Conservation (phyloP, 345 rosid genomes). For the Hevea brasiliensis region DNA sequence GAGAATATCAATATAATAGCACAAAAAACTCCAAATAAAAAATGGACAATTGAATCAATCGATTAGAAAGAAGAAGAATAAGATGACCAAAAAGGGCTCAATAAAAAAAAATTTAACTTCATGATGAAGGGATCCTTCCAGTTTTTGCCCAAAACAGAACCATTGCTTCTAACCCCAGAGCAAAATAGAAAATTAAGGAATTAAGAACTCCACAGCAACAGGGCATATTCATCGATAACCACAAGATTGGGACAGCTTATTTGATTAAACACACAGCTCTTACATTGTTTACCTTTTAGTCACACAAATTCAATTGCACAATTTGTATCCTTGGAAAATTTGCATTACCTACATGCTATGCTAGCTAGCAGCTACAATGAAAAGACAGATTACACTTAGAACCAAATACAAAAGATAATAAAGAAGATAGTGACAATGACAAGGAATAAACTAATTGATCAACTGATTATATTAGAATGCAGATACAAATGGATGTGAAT, state of each 20-base stretch:
- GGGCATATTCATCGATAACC: background rate
- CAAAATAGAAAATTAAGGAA: background rate
- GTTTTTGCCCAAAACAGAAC: background rate
- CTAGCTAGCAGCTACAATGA: background rate
- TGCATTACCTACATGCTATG: background rate
- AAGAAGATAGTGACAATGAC: background rate
- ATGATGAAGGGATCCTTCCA: background rate
- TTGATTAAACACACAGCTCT: background rate
- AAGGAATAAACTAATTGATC: background rate
- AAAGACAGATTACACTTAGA: background rate
- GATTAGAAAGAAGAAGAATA: background rate
- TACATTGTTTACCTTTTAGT: background rate
- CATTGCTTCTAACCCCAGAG: background rate
- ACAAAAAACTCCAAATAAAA: background rate
- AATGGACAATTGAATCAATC: background rate
- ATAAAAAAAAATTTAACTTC: background rate
- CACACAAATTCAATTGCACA: background rate
- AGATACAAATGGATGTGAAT: background rate
- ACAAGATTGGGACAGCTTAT: background rate
- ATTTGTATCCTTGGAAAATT: background rate
- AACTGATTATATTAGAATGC: no score
- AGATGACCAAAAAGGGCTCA: background rate
- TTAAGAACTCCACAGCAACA: background rate
- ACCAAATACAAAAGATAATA: background rate
- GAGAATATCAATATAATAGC: background rate